Percentiles rank a stretch among this genome's conserved stretches.
phyloP scores from a whole-genome alignment of 306 rosid species.

The Trifolium repens region DNA sequence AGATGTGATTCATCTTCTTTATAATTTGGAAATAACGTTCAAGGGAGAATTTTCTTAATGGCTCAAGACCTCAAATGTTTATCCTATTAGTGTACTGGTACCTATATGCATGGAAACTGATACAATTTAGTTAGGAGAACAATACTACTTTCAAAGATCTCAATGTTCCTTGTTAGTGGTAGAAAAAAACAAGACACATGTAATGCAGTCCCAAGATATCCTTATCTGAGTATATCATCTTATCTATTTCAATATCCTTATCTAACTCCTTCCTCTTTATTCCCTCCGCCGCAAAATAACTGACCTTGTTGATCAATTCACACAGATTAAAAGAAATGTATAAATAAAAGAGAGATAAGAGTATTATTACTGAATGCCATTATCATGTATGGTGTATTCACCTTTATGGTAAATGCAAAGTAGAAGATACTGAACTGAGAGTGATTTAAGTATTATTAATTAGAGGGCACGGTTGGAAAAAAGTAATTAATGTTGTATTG shows the following conservation, averaged over 20 bases:
- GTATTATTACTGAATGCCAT: too few relatives aligned
- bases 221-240: neutral
- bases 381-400: too few relatives aligned
- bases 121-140: neutral
- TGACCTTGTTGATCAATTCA: too few relatives aligned
- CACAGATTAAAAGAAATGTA: too few relatives aligned
- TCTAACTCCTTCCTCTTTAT: too few relatives aligned
- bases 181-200: neutral
- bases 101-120: neutral
- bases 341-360: too few relatives aligned
- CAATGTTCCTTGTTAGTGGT: neutral
- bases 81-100: neutral
- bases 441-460: too few relatives aligned
- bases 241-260: neutral
- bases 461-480: too few relatives aligned
- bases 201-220: neutral
- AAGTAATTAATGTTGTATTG: too few relatives aligned
- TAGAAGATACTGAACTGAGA: too few relatives aligned
- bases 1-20: conserved; percentile 1
- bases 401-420: too few relatives aligned
- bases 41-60: conserved; percentile 7
- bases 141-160: neutral
- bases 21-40: neutral
- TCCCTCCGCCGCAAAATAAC: too few relatives aligned
- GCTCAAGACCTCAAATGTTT: neutral